phyloP scores from a whole-genome alignment of 1,139 yeast genomes.

The Candida tunisiensis region DNA sequence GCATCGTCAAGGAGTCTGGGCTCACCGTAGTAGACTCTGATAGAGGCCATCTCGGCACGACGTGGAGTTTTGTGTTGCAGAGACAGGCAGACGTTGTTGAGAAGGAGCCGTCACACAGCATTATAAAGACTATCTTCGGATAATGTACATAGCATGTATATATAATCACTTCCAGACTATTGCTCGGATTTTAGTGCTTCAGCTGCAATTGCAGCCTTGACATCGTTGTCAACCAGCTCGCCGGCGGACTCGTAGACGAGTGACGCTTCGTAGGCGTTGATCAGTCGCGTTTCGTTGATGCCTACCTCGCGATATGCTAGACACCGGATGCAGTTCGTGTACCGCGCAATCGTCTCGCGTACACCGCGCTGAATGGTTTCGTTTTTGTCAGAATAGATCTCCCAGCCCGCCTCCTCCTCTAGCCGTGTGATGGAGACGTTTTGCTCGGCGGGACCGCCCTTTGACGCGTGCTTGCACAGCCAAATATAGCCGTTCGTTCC shows the following conservation, averaged over 20 bases:
- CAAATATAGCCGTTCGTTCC: slow-evolving; percentile 95
- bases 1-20: slow-evolving; percentile 67
- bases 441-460: slow-evolving; percentile 18
- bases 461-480: slow-evolving; percentile 42
- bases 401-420: slow-evolving; percentile 94
- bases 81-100: too few relatives aligned
- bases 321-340: slow-evolving; percentile 70
- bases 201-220: slow-evolving; percentile 57
- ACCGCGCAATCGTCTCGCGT: slow-evolving; percentile 66
- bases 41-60: slow-evolving; percentile 84
- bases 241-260: slow-evolving; percentile 63
- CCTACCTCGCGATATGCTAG: slow-evolving; percentile 73
- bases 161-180: not conserved
- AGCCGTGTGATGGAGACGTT: slow-evolving; percentile 60
- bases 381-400: slow-evolving; percentile 82
- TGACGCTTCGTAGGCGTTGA: slow-evolving; percentile 80
- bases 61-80: slow-evolving; percentile 24
- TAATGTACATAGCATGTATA: not conserved
- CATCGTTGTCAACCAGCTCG: slow-evolving; percentile 54
- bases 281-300: slow-evolving; percentile 64
- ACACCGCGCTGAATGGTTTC: slow-evolving; percentile 47
- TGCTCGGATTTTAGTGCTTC: too few relatives aligned
- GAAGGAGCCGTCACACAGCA: too few relatives aligned
- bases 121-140: too few relatives aligned
- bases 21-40: slow-evolving; percentile 66